Percentiles rank a stretch among this genome's conserved stretches.
These are phyloP conservation scores for Phyllosticta citribraziliensis DNA, from an alignment of 2,329 filamentous ascomycete species.

Conservation along the genomic window DNA sequence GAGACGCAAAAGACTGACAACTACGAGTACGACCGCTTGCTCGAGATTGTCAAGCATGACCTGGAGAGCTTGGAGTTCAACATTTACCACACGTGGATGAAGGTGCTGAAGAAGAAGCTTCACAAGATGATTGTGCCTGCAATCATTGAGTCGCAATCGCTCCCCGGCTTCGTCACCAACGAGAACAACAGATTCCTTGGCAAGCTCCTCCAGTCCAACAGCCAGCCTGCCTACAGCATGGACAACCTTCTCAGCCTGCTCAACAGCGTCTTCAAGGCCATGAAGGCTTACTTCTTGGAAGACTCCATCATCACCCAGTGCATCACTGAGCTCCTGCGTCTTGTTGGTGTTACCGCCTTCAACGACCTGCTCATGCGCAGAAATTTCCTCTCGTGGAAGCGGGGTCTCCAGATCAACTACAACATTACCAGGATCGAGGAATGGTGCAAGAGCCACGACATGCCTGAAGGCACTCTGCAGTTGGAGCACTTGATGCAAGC, in stretches of 20 bases:
- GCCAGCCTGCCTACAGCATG: constrained; percentile 95
- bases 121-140: constrained; percentile 99
- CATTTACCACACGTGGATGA: constrained; percentile 99
- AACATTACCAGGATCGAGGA: constrained; percentile 99
- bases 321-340: constrained; percentile 80
- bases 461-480: constrained; percentile 96
- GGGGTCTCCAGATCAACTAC: constrained; percentile 98
- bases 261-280: constrained; percentile 95
- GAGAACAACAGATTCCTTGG: constrained; percentile 97
- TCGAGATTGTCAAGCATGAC: constrained; percentile 99
- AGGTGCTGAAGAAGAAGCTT: constrained; percentile 97
- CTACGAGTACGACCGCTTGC: constrained; percentile 92
- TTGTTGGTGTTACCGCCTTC: constrained; percentile 96
- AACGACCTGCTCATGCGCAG: constrained; percentile 96
- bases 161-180: constrained; percentile 96
- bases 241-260: constrained; percentile 91
- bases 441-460: constrained; percentile 99
- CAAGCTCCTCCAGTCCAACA: constrained; percentile 87
- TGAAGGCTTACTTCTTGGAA: constrained; percentile 97
- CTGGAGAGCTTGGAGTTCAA: constrained; percentile 98
- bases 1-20: constrained; percentile 99
- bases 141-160: constrained; percentile 96
- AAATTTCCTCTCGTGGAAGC: constrained; percentile 99
- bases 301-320: constrained; percentile 94
- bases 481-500: constrained; percentile 99